Base-by-base conservation (phyloP, 129 eudicot genomes). In the Flaveria brownii region DNA sequence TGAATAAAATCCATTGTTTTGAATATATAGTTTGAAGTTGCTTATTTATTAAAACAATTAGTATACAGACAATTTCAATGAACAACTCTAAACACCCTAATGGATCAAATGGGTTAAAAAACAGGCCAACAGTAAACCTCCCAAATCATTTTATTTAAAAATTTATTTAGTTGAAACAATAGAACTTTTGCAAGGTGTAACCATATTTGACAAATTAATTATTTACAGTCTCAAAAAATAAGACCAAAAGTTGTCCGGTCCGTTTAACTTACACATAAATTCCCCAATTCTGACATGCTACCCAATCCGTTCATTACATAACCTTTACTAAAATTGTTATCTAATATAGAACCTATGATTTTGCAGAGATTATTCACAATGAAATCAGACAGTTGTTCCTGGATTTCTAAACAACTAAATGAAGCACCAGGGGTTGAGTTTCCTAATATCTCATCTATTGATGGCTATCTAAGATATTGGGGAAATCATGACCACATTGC, bases 291-390 rank as follows among this genome's bases (percentile, higher is more conserved):
- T 63, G 20, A 63, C 4, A 2, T 3, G 18, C 30, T 62, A 14
- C 20, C 18, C 3, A 28, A 28, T 42, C 15, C 4, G 68, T 1
- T 26, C 33, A 62, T 62, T 62, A 14, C 30, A 2, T 33, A 20
- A 17, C 71, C 10, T 7, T 1, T 9, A 50, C 13, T 23, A 39
- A 41, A 61, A 28, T 5, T 33, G n/a, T 56, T 77, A 28, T 13
- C 42, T 82, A 26, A 81, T 46, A 20, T 60, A 4, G 12, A 43
- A 18, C 14, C 45, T 45, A 50, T 50, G 22, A 4, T 78, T 55
- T 63, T 85, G 55, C 86, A 85, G 81, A 85, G 86, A 61, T 57
- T 85, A n/a, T 74, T 85, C 70, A 78, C 79, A 11, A 66, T 81
- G 81, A 70, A 78, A 70, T 63, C 88, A 70, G 47, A 82, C 23